Percentiles rank a stretch among this genome's conserved stretches.
phyloP scores from a whole-genome alignment of 1,139 yeast genomes.

The Arxiozyma heterogenica region DNA sequence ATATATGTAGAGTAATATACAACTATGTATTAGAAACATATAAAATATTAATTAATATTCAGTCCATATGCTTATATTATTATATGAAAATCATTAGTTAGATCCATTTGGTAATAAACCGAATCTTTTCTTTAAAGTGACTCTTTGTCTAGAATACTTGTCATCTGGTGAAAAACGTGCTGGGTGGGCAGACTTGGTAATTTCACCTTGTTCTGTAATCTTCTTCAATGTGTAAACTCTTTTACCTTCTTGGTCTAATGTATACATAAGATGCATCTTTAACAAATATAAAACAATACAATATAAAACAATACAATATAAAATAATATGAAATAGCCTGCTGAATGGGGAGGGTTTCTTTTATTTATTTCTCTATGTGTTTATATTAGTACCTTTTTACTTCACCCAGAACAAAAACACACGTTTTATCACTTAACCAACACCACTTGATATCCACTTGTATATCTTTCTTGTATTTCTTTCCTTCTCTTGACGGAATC shows the following conservation, averaged over 20 bases:
- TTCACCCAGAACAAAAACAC: no score
- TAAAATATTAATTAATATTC: no score
- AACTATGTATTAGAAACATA: background rate
- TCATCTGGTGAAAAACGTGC: constrained; percentile 99
- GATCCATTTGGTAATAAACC: constrained; percentile 42
- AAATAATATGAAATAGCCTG: no score
- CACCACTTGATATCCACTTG: no score
- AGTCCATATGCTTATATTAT: background rate
- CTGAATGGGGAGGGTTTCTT: no score
- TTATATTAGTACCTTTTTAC: no score
- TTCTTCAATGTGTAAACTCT: constrained; percentile 90
- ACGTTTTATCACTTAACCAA: no score
- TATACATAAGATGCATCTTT: constrained; percentile 96
- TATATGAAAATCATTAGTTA: background rate
- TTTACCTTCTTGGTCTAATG: constrained; percentile 87
- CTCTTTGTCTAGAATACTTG: constrained; percentile 98
- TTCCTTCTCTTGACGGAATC: no score
- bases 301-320: no score
- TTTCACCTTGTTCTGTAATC: constrained; percentile 72
- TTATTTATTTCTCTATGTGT: no score
- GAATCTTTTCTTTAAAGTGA: constrained; percentile 91
- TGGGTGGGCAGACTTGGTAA: constrained; percentile 98
- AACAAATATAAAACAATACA: no score
- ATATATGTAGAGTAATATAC: background rate
- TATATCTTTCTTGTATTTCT: no score